Evolutionary conservation across 169 alveolate species (phyloP).

Genomic region (Plasmodium cynomolgi): DNA sequence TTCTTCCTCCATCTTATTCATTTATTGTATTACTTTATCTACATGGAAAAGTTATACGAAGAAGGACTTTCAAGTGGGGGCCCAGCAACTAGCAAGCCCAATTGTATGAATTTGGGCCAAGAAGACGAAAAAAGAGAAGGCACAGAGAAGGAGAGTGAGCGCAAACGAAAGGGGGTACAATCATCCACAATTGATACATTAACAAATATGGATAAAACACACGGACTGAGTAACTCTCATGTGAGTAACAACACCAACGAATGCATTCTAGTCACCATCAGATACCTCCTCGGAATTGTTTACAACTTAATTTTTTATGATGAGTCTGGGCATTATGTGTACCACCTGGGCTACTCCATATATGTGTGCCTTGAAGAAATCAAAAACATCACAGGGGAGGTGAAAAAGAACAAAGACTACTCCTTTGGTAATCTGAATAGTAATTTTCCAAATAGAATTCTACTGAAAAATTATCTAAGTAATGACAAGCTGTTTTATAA

Average conservation of each 20-base stretch:
- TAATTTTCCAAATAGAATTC: background rate
- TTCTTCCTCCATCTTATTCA: slow-evolving; percentile 50
- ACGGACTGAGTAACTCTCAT: background rate
- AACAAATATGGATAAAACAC: background rate
- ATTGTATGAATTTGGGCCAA: background rate
- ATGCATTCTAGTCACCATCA: slow-evolving; percentile 42
- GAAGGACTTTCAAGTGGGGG: background rate
- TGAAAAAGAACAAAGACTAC: slow-evolving; percentile 67
- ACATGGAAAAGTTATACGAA: slow-evolving; percentile 49
- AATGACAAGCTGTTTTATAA: slow-evolving; percentile 54
- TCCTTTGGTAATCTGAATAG: slow-evolving; percentile 51
- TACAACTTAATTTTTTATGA: slow-evolving; percentile 70
- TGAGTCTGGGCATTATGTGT: slow-evolving; percentile 43
- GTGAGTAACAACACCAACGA: slow-evolving; percentile 12
- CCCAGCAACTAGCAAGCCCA: background rate
- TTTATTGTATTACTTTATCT: slow-evolving; percentile 54
- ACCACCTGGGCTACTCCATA: slow-evolving; percentile 68
- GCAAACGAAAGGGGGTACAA: no score
- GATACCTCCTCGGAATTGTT: slow-evolving; percentile 45
- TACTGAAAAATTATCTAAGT: slow-evolving; percentile 56
- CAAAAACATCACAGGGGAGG: slow-evolving; percentile 57
- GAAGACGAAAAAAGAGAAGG: background rate
- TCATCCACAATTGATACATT: background rate
- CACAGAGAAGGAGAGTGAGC: background rate
- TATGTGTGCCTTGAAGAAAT: slow-evolving; percentile 74